Evolutionary conservation across 306 rosid genomes (phyloP).

Genomic region (Biancaea sappan): DNA sequence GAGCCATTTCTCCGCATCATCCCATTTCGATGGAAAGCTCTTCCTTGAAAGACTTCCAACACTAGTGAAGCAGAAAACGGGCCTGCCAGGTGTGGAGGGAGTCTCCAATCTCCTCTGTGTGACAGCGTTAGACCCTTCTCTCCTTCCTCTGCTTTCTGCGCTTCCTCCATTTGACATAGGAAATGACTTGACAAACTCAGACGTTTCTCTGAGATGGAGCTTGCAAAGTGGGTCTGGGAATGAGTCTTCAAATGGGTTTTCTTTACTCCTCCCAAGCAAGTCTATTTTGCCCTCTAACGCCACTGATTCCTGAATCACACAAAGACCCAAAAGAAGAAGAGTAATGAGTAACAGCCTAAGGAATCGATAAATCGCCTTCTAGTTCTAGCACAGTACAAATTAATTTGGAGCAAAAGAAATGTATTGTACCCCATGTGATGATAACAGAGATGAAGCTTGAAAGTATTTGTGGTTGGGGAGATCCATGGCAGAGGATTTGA

Average conservation of each 20-base stretch:
- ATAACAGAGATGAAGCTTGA: constrained; percentile 50
- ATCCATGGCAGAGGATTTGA: constrained; percentile 53
- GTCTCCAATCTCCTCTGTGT: constrained; percentile 63
- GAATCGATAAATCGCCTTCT: neutral
- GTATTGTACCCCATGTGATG: constrained; percentile 65
- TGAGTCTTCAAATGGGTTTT: constrained; percentile 55
- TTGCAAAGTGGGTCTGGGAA: constrained; percentile 92
- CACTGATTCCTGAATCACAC: constrained; percentile 58
- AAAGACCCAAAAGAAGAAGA: neutral
- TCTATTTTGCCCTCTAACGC: constrained; percentile 40
- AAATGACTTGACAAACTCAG: constrained; percentile 95
- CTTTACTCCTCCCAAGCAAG: constrained; percentile 4
- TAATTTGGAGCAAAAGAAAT: neutral
- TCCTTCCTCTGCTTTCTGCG: constrained; percentile 41
- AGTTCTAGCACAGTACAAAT: neutral
- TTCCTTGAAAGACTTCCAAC: constrained; percentile 66
- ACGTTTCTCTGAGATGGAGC: constrained; percentile 82
- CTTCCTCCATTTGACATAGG: constrained; percentile 50
- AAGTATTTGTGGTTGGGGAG: constrained; percentile 61
- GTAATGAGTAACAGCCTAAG: neutral
- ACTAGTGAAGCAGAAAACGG: constrained; percentile 73
- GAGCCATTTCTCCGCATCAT: constrained; percentile 98
- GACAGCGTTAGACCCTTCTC: constrained; percentile 43
- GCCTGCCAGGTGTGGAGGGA: constrained; percentile 94
- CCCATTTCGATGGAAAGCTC: constrained; percentile 94